A percentile compares a stretch with the other conserved stretches of the same genome.
These are phyloP conservation scores for Salix udensis DNA, from an alignment of 345 rosid species.

Conservation along the genomic window DNA sequence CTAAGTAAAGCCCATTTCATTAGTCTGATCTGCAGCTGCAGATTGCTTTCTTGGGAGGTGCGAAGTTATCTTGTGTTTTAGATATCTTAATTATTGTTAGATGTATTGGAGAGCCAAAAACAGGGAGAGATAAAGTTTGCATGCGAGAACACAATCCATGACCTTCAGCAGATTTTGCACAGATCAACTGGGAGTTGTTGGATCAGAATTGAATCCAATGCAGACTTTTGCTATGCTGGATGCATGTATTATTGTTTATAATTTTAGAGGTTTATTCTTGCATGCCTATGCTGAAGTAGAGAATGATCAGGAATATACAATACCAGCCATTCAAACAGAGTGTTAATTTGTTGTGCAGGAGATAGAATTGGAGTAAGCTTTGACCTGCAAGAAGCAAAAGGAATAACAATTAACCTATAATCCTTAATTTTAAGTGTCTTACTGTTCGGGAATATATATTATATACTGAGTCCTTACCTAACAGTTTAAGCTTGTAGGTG, in stretches of 20 bases:
- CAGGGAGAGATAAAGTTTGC: background rate
- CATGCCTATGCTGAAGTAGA: no score
- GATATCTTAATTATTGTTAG: background rate
- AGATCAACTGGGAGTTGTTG: background rate
- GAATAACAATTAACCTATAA: background rate
- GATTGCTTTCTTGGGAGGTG: constrained; percentile 3
- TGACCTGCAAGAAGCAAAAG: background rate
- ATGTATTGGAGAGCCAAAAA: background rate
- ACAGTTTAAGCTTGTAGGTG: no score
- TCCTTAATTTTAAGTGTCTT: background rate
- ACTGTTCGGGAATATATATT: no score
- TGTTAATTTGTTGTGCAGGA: background rate
- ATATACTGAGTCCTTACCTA: no score
- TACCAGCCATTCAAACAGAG: background rate
- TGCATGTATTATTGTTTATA: background rate
- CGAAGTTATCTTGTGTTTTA: background rate
- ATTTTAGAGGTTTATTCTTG: no score
- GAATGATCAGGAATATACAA: background rate
- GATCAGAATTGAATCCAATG: background rate
- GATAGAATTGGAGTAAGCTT: background rate
- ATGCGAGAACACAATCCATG: background rate
- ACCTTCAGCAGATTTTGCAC: background rate
- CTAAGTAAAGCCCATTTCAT: constrained; percentile 6
- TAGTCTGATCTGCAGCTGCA: background rate
- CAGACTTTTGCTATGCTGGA: background rate